Base-by-base conservation (phyloP, 2,329 filamentous ascomycete genomes). In the Neofusicoccum laricinum region DNA sequence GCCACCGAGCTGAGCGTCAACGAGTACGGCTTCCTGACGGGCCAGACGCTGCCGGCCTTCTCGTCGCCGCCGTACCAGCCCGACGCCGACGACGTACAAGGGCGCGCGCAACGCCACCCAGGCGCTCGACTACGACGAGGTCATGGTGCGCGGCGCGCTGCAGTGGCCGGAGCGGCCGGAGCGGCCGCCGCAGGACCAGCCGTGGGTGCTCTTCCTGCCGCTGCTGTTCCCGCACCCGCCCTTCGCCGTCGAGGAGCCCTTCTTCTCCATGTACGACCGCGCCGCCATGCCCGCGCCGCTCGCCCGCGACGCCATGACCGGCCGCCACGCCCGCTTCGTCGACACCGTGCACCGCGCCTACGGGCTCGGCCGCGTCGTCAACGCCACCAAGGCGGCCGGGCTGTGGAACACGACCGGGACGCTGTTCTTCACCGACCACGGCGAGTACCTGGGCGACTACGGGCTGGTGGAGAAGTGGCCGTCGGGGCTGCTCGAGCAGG, bases 391-490 rank as follows among this genome's bases (percentile, higher is more conserved):
- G 10, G 70, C 74, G 0, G 67, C 73, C 1, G 72, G 68, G 0
- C 67, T 78, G 0, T 80, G 77, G 76, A 69, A 77, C 3, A 69
- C 74, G 7, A 80, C 79, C 0, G 72, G 81, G 0, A 80, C 78
- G 0, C 74, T 81, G 71, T 80, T 81, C 67, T 81, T 79, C 62
- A 80, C 78, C 0, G 78, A 80, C 49, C 80, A 80, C 64, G 80
- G 80, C 3, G 79, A 83, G 61, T 83, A 79, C 58, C 75, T 83
- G 0, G 80, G 80, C 12, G 80, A 83, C 59, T 74, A 81, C 61
- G 80, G 80, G 0, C 69, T 82, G 12, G 79, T 84, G 21, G 80
- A 83, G 68, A 83, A 83, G 64, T 82, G 81, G 80, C 59, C 59
- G n/a, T 63, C 59, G 5, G 80, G 77, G 2, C 69, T 83, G 0